phyloP scores from a whole-genome alignment of 108 stramenopile species.

The Aurantiochytrium sp. region DNA sequence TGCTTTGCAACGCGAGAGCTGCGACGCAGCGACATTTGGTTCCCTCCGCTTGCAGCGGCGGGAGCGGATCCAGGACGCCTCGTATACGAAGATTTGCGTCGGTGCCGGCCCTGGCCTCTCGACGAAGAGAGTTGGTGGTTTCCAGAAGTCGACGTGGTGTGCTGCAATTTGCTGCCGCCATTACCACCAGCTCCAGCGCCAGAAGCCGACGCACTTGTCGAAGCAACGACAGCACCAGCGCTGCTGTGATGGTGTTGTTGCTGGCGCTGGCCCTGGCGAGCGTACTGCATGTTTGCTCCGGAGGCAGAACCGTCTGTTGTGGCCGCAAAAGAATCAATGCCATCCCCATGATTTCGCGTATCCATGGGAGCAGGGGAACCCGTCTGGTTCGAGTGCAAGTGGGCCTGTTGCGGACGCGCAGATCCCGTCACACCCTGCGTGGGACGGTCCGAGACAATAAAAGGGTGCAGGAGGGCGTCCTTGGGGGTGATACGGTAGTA shows the following conservation, averaged over 20 bases:
- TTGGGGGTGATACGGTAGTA: slow-evolving; percentile 64
- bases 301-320: too few species aligned
- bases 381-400: neutral
- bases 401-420: neutral
- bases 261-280: too few species aligned
- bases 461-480: slow-evolving; percentile 79
- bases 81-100: neutral
- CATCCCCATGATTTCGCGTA: too few species aligned
- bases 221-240: too few species aligned
- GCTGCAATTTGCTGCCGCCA: neutral
- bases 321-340: too few species aligned
- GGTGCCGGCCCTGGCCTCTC: neutral
- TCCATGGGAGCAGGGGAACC: too few species aligned
- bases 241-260: too few species aligned
- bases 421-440: neutral
- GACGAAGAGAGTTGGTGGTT: neutral
- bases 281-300: too few species aligned
- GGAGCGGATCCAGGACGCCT: neutral
- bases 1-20: neutral
- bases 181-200: neutral
- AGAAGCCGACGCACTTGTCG: neutral
- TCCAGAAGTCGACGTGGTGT: neutral
- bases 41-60: neutral
- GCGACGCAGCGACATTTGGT: neutral
- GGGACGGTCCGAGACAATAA: slow-evolving; percentile 22